These are phyloP conservation scores for Francoa sonchifolia DNA, from an alignment of 441 rosid genomes.

Conservation along the genomic window DNA sequence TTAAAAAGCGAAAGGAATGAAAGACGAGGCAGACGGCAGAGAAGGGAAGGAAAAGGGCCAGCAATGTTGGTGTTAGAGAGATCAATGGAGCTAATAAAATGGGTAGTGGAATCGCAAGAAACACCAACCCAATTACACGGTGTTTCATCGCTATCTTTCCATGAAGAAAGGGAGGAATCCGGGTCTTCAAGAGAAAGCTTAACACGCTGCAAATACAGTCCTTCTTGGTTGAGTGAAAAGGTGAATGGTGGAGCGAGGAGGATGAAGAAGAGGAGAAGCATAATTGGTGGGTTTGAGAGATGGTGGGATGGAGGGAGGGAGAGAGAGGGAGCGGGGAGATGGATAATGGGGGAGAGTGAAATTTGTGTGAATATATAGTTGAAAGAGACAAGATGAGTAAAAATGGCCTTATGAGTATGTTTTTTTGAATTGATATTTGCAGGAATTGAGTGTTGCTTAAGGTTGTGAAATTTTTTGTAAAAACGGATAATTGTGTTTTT, in stretches of 20 bases:
- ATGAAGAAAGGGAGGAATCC: slow-evolving; percentile 44
- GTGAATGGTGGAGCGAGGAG: slow-evolving; percentile 5
- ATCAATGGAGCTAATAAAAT: slow-evolving; percentile 50
- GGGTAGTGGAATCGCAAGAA: slow-evolving; percentile 30
- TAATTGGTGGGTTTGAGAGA: too few species aligned
- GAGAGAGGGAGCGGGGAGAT: not conserved
- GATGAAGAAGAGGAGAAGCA: slow-evolving; percentile 13
- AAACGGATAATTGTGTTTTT: too few species aligned
- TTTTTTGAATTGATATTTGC: too few species aligned
- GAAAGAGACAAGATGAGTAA: too few species aligned
- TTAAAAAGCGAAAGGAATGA: slow-evolving; percentile 39
- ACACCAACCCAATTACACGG: slow-evolving; percentile 75
- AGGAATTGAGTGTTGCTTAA: too few species aligned
- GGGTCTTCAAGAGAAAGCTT: slow-evolving; percentile 57
- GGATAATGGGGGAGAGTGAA: too few species aligned
- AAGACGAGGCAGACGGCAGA: slow-evolving; percentile 60
- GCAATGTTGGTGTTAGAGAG: slow-evolving; percentile 39
- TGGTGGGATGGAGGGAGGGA: slow-evolving; percentile 13
- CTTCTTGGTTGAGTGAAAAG: slow-evolving; percentile 62
- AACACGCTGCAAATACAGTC: slow-evolving; percentile 43
- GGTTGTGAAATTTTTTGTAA: too few species aligned
- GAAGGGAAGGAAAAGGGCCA: slow-evolving; percentile 62
- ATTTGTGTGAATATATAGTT: too few species aligned
- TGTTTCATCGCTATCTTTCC: slow-evolving; percentile 41
- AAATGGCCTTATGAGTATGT: too few species aligned